Conservation (phyloP, 106 monocot species). For the Amphibolis antarctica region DNA sequence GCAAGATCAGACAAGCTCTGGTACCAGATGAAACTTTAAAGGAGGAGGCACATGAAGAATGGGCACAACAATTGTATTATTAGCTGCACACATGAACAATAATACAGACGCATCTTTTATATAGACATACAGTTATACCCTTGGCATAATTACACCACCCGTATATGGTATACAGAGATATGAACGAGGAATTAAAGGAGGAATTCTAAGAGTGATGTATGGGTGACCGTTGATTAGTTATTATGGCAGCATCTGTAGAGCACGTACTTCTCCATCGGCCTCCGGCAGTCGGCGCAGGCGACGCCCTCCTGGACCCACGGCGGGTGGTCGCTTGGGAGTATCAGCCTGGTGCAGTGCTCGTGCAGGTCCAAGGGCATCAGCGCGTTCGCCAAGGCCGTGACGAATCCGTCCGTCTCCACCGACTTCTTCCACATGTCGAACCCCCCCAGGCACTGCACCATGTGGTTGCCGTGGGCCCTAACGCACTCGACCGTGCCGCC, state of each 20-base stretch:
- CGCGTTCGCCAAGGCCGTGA: constrained; percentile 43
- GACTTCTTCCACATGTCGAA: constrained; percentile 48
- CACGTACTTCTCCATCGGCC: constrained; percentile 73
- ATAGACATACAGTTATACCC: no score
- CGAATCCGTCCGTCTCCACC: constrained; percentile 43
- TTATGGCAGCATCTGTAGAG: constrained; percentile 83
- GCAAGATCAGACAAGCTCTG: no score
- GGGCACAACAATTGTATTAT: no score
- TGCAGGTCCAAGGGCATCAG: constrained; percentile 44
- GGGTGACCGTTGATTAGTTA: no score
- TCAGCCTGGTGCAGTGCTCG: constrained; percentile 70
- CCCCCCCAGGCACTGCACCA: constrained; percentile 40
- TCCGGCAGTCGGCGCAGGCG: constrained; percentile 60
- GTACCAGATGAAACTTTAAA: no score
- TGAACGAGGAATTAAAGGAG: no score
- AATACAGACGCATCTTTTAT: no score
- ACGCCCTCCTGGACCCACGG: constrained; percentile 39
- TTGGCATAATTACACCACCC: no score
- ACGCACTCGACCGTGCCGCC: constrained; percentile 46
- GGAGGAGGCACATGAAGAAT: no score
- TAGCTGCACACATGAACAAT: no score
- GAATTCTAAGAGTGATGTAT: no score
- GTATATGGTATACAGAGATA: no score
- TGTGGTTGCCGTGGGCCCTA: constrained; percentile 37
- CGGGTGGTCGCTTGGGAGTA: constrained; percentile 52